Percentiles rank a stretch among this genome's conserved stretches.
Conservation (phyloP, 805 yeast genomes). For the Blastobotrys attinorum region DNA sequence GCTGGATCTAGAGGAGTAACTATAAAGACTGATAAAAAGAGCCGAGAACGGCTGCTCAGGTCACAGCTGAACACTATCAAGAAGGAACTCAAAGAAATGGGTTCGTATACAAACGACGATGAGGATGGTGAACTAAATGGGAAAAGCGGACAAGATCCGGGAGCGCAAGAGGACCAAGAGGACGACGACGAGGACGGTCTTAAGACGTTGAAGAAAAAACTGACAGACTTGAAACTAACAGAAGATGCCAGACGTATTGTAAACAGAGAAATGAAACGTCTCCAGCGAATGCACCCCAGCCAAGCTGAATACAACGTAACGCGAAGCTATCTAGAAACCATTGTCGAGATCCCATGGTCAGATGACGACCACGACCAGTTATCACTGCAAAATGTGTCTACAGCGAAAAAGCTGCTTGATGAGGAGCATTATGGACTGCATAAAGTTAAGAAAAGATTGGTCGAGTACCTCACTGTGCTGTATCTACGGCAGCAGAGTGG, state of each 20-base stretch:
- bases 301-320: conserved; percentile 37
- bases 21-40: conserved; percentile 14
- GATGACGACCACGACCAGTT: conserved; percentile 16
- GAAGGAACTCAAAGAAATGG: conserved; percentile 19
- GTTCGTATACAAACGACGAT: background rate
- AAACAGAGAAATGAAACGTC: conserved; percentile 31
- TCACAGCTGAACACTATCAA: conserved; percentile 20
- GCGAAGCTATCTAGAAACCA: conserved; percentile 34
- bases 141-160: too few relatives aligned
- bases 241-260: conserved; percentile 30
- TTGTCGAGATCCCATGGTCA: conserved; percentile 35
- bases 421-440: conserved; percentile 74
- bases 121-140: conserved; percentile 2
- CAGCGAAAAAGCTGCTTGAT: conserved; percentile 52
- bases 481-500: conserved; percentile 38
- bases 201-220: conserved; percentile 22
- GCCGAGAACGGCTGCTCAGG: conserved; percentile 23
- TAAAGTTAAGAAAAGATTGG: conserved; percentile 62
- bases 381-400: conserved; percentile 34
- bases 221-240: conserved; percentile 21
- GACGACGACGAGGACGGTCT: conserved; percentile 31
- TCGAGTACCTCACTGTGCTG: conserved; percentile 74
- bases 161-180: conserved; percentile 15
- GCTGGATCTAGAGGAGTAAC: conserved; percentile 10
- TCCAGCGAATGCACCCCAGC: conserved; percentile 32